phyloP scores from a whole-genome alignment of 2,329 filamentous ascomycete genomes.

The Sporothrix variecibatus region DNA sequence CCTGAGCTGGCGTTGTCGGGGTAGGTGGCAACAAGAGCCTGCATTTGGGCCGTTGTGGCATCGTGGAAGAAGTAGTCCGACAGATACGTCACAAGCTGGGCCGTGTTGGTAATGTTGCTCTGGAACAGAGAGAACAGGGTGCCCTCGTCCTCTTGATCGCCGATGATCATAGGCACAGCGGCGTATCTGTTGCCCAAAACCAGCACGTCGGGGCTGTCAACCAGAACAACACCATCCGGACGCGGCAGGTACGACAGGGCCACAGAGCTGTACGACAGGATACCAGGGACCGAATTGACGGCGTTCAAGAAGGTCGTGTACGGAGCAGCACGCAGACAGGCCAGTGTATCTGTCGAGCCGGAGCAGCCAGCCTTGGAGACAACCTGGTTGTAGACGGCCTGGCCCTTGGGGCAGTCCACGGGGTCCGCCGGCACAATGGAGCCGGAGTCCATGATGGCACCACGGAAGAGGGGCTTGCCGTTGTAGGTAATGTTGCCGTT shows the following conservation, averaged over 20 bases:
- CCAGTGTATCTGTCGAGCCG: conserved; percentile 56
- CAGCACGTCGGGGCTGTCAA: conserved; percentile 63
- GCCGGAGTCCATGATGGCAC: conserved; percentile 76
- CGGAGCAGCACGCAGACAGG: conserved; percentile 63
- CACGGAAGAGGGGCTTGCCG: conserved; percentile 72
- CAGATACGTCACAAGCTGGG: conserved; percentile 64
- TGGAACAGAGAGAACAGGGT: conserved; percentile 74
- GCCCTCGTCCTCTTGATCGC: conserved; percentile 79
- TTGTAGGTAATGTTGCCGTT: conserved; percentile 71
- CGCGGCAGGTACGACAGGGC: conserved; percentile 74
- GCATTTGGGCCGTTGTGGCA: conserved; percentile 54
- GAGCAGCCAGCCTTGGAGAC: conserved; percentile 64
- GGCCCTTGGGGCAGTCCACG: conserved; percentile 66
- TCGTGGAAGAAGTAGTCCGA: conserved; percentile 59
- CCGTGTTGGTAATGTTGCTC: conserved; percentile 63
- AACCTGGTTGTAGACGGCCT: conserved; percentile 65
- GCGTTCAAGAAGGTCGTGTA: conserved; percentile 66
- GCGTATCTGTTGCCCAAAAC: conserved; percentile 51
- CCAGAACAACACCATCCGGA: conserved; percentile 66
- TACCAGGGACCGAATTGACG: conserved; percentile 67
- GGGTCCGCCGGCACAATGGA: conserved; percentile 61
- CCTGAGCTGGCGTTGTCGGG: conserved; percentile 57
- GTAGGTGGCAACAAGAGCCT: conserved; percentile 63
- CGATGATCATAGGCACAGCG: conserved; percentile 58
- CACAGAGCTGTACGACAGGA: conserved; percentile 68